A percentile compares a stretch with the other conserved stretches of the same genome.
Conservation (phyloP, 805 yeast genomes). For the Geotrichum ghanense region DNA sequence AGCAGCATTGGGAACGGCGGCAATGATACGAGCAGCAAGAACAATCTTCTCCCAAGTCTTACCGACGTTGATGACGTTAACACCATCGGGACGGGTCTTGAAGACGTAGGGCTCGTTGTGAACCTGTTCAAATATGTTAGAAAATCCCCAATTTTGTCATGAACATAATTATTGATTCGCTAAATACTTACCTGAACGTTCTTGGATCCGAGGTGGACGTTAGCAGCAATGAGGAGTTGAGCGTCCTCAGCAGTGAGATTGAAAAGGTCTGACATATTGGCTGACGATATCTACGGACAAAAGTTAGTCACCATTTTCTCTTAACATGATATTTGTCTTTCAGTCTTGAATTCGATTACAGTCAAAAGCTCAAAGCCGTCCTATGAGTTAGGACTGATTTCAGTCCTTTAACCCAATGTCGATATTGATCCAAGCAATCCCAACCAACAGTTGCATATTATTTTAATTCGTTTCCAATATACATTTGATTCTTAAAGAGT, state of each 20-base stretch:
- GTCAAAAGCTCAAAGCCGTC: too few species aligned
- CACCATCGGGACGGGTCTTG: conserved; percentile 99
- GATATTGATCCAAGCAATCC: too few species aligned
- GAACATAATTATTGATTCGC: not conserved
- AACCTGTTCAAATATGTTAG: conserved; percentile 27
- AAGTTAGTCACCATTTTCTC: not conserved
- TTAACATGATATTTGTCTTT: too few species aligned
- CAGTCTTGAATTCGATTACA: too few species aligned
- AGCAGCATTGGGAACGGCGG: conserved; percentile 96
- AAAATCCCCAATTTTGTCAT: not conserved
- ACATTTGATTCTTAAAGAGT: too few species aligned
- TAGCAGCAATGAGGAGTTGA: conserved; percentile 98
- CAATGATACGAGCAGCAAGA: conserved; percentile 98
- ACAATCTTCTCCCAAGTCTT: conserved; percentile 99
- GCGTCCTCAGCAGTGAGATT: conserved; percentile 93
- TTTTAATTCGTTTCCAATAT: too few species aligned
- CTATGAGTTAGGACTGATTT: too few species aligned
- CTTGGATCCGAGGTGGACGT: conserved; percentile 98
- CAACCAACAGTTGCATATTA: too few species aligned
- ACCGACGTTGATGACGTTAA: conserved; percentile 94
- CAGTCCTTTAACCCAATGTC: too few species aligned
- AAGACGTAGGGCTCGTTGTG: conserved; percentile 67
- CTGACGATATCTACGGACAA: not conserved
- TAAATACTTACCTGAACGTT: conserved; percentile 75
- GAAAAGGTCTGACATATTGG: conserved; percentile 19